Base-by-base conservation (phyloP, 306 rosid species). In the Potentilla sterilis region DNA sequence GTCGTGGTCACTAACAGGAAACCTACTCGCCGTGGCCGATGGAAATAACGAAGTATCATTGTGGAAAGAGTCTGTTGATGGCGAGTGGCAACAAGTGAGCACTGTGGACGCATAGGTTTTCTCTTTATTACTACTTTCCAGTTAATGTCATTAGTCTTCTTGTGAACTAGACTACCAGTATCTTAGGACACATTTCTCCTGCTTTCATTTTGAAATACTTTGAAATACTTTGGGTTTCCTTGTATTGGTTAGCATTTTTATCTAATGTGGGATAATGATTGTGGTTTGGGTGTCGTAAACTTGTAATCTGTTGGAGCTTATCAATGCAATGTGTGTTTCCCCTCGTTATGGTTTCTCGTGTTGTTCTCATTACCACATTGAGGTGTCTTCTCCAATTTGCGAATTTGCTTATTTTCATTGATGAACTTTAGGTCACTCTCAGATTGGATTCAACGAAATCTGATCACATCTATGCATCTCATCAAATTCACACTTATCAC, bases 51-150 rank as follows among this genome's bases (percentile, higher is more conserved):
- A 82, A 44, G 89, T 91, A 63, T 88, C 96, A 38, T 83, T 94
- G 79, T 94, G 98, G 98, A 94, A 89, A 81, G 98, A 93, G 84
- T 93, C 92, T n/a, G 94, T 87, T 16, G 92, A 88, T 49, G 97
- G 98, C 51, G 97, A 94, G 72, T 94, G 98, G 98, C 92, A 93
- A 72, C 91, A 88, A 77, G 96, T 91, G 79, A 84, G 96, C 46
- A 88, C 96, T 40, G 94, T 91, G 57, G 94, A 91, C 55, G 87
- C 89, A 0, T 91, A 91, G 93, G 70, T 73, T 85, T 75, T 47
- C 15, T 54, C 61, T 72, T 37, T 22, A 5, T 65, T 41, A 28
- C 67, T 34, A 15, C 24, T 37, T 64, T 16, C 18, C 16, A 24
- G 61, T 6, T 49, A 19, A 22, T 72, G 64, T 48, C 34, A 37